Evolutionary conservation across 495 filamentous ascomycete genomes (phyloP), one percentile per base, ranked within the genome.

Genomic region (Tuber microsphaerosporum): DNA sequence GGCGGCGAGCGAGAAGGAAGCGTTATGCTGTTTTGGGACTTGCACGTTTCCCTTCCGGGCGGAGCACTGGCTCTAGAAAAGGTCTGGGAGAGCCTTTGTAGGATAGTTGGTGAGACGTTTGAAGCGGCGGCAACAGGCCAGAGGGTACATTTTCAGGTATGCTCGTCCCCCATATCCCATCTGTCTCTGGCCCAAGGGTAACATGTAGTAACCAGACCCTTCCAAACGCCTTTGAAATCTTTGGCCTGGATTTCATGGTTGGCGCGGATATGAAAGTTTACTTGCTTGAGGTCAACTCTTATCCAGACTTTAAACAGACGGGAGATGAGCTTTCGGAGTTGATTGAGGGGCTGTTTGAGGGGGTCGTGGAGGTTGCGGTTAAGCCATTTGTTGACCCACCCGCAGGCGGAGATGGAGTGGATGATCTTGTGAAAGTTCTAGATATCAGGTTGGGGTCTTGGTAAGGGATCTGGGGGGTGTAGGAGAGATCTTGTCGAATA

Each of bases 241-340:
- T 91, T 81, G 95, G 95, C 1, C 80, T 98, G 39, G 95, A 99
- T 82, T 99, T 96, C 82, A 79, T 99, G 76, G 90, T 97, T 19
- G 92, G 94, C 83, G 87, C 83, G 8, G 70, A 76, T 6, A 89
- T 89, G 0, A 86, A 75, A 5, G 88, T 89, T 34, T 97, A 88
- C 87, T 84, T 98, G 81, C 83, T 99, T 72, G 95, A 99, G 86
- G 88, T 97, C n/a, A 99, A 99, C 85, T 92, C 94, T 1, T 99
- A 94, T 84, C 95, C 95, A 69, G 95, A 99, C 84, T 97, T 97
- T 81, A 89, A 84, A 81, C 94, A 97, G 88, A 97, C 93, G 19
- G 94, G 95, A 3, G 89, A 88, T 17, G 88, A 90, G 71, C 83
- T 93, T 75, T 90, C 86, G 80, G 87, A 85, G 8, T 84, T 97